phyloP scores from a whole-genome alignment of 2,329 filamentous ascomycete genomes.

The Scopulariopsis brevicaulis region DNA sequence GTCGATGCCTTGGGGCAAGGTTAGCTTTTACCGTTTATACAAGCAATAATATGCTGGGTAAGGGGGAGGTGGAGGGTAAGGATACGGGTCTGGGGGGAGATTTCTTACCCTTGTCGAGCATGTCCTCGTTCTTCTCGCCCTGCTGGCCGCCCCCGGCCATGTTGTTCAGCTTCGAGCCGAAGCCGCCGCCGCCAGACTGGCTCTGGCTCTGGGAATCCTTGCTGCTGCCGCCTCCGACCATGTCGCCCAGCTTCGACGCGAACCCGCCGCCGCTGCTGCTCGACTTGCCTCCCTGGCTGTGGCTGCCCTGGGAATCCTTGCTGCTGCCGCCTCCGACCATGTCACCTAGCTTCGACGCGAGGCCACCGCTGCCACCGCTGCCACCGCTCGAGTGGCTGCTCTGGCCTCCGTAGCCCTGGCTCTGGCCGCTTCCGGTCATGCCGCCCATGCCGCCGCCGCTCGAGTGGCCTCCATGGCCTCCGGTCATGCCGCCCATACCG shows the following conservation, averaged over 20 bases:
- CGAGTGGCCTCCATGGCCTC: not conserved
- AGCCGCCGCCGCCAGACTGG: not conserved
- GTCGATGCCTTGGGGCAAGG: slow-evolving; percentile 50
- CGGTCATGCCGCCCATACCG: too few species aligned
- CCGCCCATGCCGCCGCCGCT: not conserved
- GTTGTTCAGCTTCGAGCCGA: slow-evolving; percentile 7
- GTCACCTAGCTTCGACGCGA: not conserved
- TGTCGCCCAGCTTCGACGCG: not conserved
- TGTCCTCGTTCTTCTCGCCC: slow-evolving; percentile 74
- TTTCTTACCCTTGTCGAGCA: slow-evolving; percentile 62
- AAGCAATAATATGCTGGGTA: too few species aligned
- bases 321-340: not conserved
- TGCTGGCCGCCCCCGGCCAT: slow-evolving; percentile 55
- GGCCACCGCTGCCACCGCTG: too few species aligned
- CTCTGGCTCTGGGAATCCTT: slow-evolving; percentile 4
- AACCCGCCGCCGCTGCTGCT: not conserved
- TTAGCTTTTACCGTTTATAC: not conserved
- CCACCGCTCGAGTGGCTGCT: not conserved
- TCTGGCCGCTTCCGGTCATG: not conserved
- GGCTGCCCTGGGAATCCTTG: not conserved
- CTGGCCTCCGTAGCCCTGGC: slow-evolving; percentile 4
- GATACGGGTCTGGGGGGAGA: not conserved
- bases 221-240: not conserved
- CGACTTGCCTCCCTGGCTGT: too few species aligned
- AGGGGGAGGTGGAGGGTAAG: not conserved